phyloP scores from a whole-genome alignment of 495 filamentous ascomycete species.

The Astrothelium subdiscretum region DNA sequence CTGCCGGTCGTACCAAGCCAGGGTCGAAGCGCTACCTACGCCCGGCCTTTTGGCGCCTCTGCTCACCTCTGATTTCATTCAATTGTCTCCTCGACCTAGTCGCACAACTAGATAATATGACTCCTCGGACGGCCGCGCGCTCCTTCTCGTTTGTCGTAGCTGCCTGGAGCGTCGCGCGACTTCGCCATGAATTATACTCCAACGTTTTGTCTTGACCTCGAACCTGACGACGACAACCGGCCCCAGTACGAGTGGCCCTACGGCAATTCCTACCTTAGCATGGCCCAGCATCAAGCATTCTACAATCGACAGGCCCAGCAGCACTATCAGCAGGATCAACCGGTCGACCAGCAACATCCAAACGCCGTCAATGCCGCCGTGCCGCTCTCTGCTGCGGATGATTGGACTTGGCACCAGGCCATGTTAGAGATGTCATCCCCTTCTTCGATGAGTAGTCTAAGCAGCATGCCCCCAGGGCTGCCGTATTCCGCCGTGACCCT shows the following conservation, averaged over 20 bases:
- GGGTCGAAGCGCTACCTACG: not conserved
- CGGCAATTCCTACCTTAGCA: not conserved
- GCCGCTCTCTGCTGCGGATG: not conserved
- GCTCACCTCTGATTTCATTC: not conserved
- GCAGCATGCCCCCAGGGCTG: not conserved
- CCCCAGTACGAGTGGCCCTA: not conserved
- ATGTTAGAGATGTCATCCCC: not conserved
- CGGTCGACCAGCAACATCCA: not conserved
- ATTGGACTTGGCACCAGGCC: not conserved
- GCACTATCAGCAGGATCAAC: not conserved
- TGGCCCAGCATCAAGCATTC: conserved; percentile 1
- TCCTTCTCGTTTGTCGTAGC: not conserved
- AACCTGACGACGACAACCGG: not conserved
- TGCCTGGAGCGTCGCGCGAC: not conserved
- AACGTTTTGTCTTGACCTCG: not conserved
- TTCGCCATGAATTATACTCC: not conserved
- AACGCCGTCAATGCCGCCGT: not conserved
- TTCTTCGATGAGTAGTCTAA: not conserved
- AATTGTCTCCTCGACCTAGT: not conserved
- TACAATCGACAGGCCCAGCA: not conserved
- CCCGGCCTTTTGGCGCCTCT: not conserved
- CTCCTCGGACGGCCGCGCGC: not conserved
- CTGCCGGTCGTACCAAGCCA: not conserved
- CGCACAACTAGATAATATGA: not conserved
- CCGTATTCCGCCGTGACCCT: not conserved